Conservation (phyloP, 257 asterid species). For the Cruciata laevipes region DNA sequence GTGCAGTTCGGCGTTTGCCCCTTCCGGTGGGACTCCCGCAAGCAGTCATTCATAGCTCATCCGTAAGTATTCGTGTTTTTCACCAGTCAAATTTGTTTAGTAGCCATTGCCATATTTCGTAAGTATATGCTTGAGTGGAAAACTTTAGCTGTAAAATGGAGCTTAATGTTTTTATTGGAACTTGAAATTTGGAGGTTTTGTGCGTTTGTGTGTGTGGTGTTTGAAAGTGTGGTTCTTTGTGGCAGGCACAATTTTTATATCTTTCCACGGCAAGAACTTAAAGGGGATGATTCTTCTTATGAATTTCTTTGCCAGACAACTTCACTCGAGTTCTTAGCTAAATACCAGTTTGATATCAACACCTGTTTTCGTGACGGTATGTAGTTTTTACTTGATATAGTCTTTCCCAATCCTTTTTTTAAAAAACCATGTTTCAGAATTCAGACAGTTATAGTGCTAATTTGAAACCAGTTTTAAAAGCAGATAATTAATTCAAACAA, state of each 20-base stretch:
- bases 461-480: too few species aligned
- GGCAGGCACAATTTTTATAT: slow-evolving; percentile 80
- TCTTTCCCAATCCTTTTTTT: background rate
- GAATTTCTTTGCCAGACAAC: slow-evolving; percentile 93
- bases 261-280: slow-evolving; percentile 66
- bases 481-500: background rate
- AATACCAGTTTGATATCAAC: slow-evolving; percentile 85
- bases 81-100: background rate
- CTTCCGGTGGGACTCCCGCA: slow-evolving; percentile 63
- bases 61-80: slow-evolving; percentile 45
- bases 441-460: background rate
- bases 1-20: slow-evolving; percentile 98
- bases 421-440: background rate
- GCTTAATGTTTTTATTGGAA: background rate
- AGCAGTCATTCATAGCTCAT: slow-evolving; percentile 56
- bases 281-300: slow-evolving; percentile 34
- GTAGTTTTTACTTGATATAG: background rate
- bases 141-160: background rate
- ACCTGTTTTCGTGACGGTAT: slow-evolving; percentile 70
- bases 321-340: slow-evolving; percentile 83
- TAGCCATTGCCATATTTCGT: background rate
- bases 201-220: background rate
- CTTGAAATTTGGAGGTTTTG: background rate
- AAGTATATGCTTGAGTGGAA: background rate
- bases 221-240: slow-evolving; percentile 13